Evolutionary conservation across 1,284 basidiomycete genomes (phyloP), one percentile per base, ranked within the genome.

Genomic region (Sanghuangporus sanghuang): DNA sequence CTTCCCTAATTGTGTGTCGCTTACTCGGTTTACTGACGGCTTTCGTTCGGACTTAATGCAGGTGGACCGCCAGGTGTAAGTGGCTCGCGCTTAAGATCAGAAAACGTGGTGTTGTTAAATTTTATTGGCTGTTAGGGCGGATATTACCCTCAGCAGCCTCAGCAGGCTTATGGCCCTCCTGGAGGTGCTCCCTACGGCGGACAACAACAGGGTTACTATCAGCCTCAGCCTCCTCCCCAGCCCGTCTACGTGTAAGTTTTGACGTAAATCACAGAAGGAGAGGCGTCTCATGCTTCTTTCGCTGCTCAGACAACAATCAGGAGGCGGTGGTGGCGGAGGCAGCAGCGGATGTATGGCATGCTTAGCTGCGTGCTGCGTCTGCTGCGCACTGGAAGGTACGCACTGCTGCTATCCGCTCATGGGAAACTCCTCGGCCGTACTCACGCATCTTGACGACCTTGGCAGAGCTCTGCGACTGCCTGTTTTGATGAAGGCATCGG

Each of bases 381-480:
- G 90, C 73, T 92, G 90, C 75, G 90, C 87, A 68, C 84, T 85
- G 12, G 90, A 92, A 78, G 90, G 88, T 89, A 65, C 63, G 85
- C 76, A 61, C 50, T 59, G 66, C 57, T 42, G 38, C 16, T 48
- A 38, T 18, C 36, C 48, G 12, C 21, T 9, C 57, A 39, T 69
- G 62, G 59, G 59, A 39, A 53, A 56, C 27, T 4, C 27, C 2
- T 2, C 1, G 36, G 40, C 27, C 39, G 14, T 21, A 3, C 18
- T 39, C 61, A 27, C 18, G 35, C 3, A 23, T 32, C 18, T 55
- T 67, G 46, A 65, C 67, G 40, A 55, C 50, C 62, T 65, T 62
- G 62, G 56, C 74, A 90, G 89, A 90, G 77, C 72, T 90, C 9
- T 89, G 87, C 74, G 88, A 88, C 63, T 90, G 89, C 73, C 73